Evolutionary conservation across 176 grass and related monocot species (phyloP).

Genomic region (Bonia amplexicaulis): DNA sequence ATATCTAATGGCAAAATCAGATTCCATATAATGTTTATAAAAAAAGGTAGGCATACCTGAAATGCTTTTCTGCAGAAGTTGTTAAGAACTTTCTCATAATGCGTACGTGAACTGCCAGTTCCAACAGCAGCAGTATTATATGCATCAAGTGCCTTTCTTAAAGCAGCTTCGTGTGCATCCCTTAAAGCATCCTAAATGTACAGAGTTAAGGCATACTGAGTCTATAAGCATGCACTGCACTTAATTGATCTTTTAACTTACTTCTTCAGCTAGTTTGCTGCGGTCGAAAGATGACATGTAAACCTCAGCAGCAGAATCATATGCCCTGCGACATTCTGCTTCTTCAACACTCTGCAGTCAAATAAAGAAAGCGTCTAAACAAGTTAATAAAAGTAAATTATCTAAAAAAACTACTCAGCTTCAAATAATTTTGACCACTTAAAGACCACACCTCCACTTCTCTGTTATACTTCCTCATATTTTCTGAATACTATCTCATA

Average conservation of each 20-base stretch:
- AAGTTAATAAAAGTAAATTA: slow-evolving; percentile 14
- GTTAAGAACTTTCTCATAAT: slow-evolving; percentile 65
- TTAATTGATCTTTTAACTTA: slow-evolving; percentile 30
- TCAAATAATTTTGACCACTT: neutral
- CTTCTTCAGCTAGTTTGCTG: slow-evolving; percentile 59
- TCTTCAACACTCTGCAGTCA: slow-evolving; percentile 74
- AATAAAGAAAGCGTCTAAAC: slow-evolving; percentile 1
- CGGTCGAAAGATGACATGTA: slow-evolving; percentile 59
- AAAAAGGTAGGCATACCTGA: slow-evolving; percentile 40
- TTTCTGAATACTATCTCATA: neutral
- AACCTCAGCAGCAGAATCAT: slow-evolving; percentile 57
- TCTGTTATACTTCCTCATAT: neutral
- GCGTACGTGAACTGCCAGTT: slow-evolving; percentile 45
- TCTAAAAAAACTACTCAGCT: neutral
- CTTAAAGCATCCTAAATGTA: slow-evolving; percentile 53
- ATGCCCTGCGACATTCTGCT: slow-evolving; percentile 61
- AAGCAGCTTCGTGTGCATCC: slow-evolving; percentile 60
- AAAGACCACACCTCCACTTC: neutral
- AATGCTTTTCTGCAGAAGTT: slow-evolving; percentile 69
- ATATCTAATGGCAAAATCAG: neutral
- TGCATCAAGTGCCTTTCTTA: slow-evolving; percentile 57
- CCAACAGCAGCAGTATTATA: slow-evolving; percentile 61
- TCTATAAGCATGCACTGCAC: neutral
- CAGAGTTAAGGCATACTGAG: slow-evolving; percentile 4
- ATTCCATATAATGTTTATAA: neutral